Evolutionary conservation across 1,284 basidiomycete genomes (phyloP).

Genomic region (Pulchroboletus neoregius): DNA sequence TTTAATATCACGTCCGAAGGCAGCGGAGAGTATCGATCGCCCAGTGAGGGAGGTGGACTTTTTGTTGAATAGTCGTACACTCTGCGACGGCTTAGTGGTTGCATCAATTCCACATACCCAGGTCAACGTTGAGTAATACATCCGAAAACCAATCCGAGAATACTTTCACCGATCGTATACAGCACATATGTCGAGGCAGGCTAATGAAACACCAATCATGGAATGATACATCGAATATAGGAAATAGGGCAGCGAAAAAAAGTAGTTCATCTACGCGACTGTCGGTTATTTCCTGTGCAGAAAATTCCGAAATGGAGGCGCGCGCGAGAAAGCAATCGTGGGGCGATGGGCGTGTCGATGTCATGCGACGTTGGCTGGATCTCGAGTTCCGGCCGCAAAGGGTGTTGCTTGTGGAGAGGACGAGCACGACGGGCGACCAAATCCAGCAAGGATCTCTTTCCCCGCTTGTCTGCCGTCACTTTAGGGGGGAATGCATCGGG

Average conservation of each 20-base stretch:
- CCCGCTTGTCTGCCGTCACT: conserved; percentile 18
- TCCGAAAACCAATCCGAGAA: conserved; percentile 5
- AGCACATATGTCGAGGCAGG: not conserved
- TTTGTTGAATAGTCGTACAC: conserved; percentile 6
- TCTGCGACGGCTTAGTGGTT: not conserved
- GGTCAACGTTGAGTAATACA: not conserved
- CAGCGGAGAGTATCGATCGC: too few species aligned
- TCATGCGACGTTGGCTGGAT: not conserved
- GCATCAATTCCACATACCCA: not conserved
- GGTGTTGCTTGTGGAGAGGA: conserved; percentile 29
- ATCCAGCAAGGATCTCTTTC: conserved; percentile 15
- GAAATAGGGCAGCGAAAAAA: not conserved
- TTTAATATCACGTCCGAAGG: not conserved
- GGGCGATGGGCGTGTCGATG: conserved; percentile 4
- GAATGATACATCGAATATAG: conserved; percentile 8
- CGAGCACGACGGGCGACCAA: conserved; percentile 19
- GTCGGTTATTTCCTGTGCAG: conserved; percentile 29
- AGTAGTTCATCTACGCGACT: conserved; percentile 11
- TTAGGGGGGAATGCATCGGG: conserved; percentile 32
- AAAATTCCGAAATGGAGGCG: conserved; percentile 33
- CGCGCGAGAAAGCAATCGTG: conserved; percentile 14
- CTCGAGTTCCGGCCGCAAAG: conserved; percentile 12
- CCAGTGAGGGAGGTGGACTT: not conserved
- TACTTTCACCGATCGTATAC: conserved; percentile 14
- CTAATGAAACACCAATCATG: conserved; percentile 9